Percentiles rank a stretch among this genome's conserved stretches.
These are phyloP conservation scores for Lachnum nothofagi DNA, from an alignment of 2,329 filamentous ascomycete genomes.

Conservation along the genomic window DNA sequence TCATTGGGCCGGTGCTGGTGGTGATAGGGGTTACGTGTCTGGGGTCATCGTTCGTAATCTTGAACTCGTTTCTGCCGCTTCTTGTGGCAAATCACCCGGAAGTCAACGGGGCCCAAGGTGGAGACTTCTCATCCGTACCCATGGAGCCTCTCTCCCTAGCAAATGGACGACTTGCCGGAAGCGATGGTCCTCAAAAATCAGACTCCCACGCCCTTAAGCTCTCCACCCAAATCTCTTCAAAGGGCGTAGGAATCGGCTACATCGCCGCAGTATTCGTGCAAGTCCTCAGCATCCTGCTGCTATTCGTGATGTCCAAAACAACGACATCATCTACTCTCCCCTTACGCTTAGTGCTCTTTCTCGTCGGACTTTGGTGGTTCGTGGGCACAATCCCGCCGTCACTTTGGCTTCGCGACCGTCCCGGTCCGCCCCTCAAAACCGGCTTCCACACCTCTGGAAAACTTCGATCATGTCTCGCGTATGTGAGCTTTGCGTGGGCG, in stretches of 20 bases:
- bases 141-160: slow-evolving; percentile 15
- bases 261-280: slow-evolving; percentile 80
- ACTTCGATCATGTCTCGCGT: slow-evolving; percentile 53
- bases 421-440: slow-evolving; percentile 66
- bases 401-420: slow-evolving; percentile 77
- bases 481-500: slow-evolving; percentile 78
- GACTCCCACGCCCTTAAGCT: slow-evolving; percentile 66
- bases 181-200: slow-evolving; percentile 44
- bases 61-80: slow-evolving; percentile 90
- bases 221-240: slow-evolving; percentile 84
- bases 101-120: slow-evolving; percentile 4
- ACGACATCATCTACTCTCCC: slow-evolving; percentile 72
- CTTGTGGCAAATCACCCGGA: slow-evolving; percentile 77
- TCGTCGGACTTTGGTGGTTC: slow-evolving; percentile 87
- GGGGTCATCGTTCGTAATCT: slow-evolving; percentile 85
- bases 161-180: not conserved
- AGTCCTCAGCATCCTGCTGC: slow-evolving; percentile 69
- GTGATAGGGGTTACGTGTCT: slow-evolving; percentile 90
- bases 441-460: slow-evolving; percentile 16
- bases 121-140: slow-evolving; percentile 11
- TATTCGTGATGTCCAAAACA: slow-evolving; percentile 46
- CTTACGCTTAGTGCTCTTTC: slow-evolving; percentile 75
- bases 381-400: slow-evolving; percentile 79
- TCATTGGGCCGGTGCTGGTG: slow-evolving; percentile 75
- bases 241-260: slow-evolving; percentile 91